phyloP scores from a whole-genome alignment of 2,329 filamentous ascomycete species.

The Fusarium sp. region DNA sequence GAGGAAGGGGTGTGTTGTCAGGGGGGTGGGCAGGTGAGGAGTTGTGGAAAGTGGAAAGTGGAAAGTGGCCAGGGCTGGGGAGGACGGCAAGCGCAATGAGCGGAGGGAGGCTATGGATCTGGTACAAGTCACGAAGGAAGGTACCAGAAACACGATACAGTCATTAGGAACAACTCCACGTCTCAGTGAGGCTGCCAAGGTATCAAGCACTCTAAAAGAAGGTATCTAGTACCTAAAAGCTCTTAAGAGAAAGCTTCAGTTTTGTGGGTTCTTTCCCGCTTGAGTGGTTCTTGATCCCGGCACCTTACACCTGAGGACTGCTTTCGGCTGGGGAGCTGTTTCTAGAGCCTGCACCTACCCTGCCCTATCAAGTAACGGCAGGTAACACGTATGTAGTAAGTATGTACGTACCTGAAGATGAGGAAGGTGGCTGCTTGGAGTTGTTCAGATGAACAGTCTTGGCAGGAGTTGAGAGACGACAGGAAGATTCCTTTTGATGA shows the following conservation, averaged over 20 bases:
- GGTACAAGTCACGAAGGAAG: slow-evolving; percentile 38
- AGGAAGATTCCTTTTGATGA: background rate
- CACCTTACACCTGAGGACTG: slow-evolving; percentile 21
- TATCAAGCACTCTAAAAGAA: slow-evolving; percentile 8
- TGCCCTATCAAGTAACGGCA: slow-evolving; percentile 5
- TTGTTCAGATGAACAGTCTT: slow-evolving; percentile 10
- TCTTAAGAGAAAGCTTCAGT: slow-evolving; percentile 28
- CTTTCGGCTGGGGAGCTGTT: slow-evolving; percentile 26
- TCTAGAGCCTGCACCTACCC: slow-evolving; percentile 11
- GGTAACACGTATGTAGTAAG: background rate
- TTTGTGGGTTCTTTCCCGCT: slow-evolving; percentile 36
- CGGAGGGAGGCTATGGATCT: slow-evolving; percentile 22
- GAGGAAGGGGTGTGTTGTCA: no score
- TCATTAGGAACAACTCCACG: slow-evolving; percentile 13
- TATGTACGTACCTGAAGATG: slow-evolving; percentile 30
- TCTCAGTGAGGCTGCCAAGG: slow-evolving; percentile 4
- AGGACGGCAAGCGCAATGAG: slow-evolving; percentile 37
- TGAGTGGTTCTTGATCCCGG: slow-evolving; percentile 28
- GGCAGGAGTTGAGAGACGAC: slow-evolving; percentile 3
- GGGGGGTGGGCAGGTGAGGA: slow-evolving; percentile 44
- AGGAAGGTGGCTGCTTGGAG: slow-evolving; percentile 20
- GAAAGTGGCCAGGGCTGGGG: slow-evolving; percentile 47
- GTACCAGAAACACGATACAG: slow-evolving; percentile 23
- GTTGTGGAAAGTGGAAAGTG: slow-evolving; percentile 47
- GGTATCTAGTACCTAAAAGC: slow-evolving; percentile 31